Evolutionary conservation across 192 early-diverging fungal species (phyloP).

Genomic region (Geranomyces variabilis): DNA sequence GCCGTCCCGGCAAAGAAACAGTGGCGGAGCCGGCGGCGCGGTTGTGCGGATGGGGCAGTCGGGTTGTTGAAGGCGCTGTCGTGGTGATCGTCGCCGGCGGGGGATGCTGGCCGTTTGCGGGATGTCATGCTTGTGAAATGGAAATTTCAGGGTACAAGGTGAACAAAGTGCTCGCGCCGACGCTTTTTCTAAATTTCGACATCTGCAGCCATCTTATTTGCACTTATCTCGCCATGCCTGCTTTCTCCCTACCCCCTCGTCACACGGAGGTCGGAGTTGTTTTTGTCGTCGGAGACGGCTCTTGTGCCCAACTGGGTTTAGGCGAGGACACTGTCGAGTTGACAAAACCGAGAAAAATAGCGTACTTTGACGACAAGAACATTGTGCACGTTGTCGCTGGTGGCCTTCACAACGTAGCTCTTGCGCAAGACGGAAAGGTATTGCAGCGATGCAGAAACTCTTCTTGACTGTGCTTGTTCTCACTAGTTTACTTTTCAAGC

Average conservation of each 20-base stretch:
- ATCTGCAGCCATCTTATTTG: too few relatives aligned
- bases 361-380: slow-evolving; percentile 66
- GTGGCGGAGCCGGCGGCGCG: slow-evolving; percentile 6
- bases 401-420: slow-evolving; percentile 85
- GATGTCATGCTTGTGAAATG: too few relatives aligned
- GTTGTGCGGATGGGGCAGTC: neutral
- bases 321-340: slow-evolving; percentile 79
- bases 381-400: slow-evolving; percentile 83
- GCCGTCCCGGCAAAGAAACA: slow-evolving; percentile 20
- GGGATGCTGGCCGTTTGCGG: too few relatives aligned
- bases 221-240: too few relatives aligned
- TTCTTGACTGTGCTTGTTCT: slow-evolving; percentile 5
- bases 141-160: too few relatives aligned
- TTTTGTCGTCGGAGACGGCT: slow-evolving; percentile 86
- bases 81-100: too few relatives aligned
- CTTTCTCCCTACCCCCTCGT: neutral
- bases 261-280: slow-evolving; percentile 59
- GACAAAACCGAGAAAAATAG: slow-evolving; percentile 73
- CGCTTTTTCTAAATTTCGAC: too few relatives aligned
- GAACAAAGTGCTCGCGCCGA: too few relatives aligned
- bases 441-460: neutral
- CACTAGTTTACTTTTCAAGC: slow-evolving; percentile 25
- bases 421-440: slow-evolving; percentile 75
- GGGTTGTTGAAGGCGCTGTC: too few relatives aligned
- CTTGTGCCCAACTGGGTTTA: slow-evolving; percentile 89